Evolutionary conservation across 2,329 filamentous ascomycete species (phyloP).

Genomic region (Curvularia verruculosa): DNA sequence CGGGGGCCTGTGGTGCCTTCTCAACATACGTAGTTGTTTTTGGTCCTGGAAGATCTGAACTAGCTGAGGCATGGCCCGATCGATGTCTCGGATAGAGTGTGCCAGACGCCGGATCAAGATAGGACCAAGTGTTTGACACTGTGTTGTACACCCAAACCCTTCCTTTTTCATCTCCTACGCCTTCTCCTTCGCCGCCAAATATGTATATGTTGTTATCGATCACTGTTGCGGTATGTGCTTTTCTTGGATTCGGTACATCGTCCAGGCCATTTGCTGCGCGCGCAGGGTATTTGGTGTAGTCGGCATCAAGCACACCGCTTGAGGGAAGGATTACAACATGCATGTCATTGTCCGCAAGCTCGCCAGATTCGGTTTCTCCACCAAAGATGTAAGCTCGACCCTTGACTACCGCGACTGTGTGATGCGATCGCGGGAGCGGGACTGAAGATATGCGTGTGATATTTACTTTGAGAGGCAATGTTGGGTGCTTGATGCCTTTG

Average conservation of each 20-base stretch:
- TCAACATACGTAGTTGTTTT: slow-evolving; percentile 38
- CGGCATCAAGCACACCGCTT: slow-evolving; percentile 51
- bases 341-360: slow-evolving; percentile 58
- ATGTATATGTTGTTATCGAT: slow-evolving; percentile 55
- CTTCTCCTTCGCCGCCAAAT: slow-evolving; percentile 49
- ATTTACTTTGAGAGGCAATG: slow-evolving; percentile 59
- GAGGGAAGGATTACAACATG: slow-evolving; percentile 60
- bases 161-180: slow-evolving; percentile 44
- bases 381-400: slow-evolving; percentile 64
- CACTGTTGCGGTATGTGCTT: slow-evolving; percentile 51
- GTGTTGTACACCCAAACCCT: slow-evolving; percentile 55
- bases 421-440: slow-evolving; percentile 56
- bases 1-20: slow-evolving; percentile 49
- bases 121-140: slow-evolving; percentile 49
- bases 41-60: slow-evolving; percentile 50
- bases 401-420: slow-evolving; percentile 61
- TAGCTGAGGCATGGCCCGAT: slow-evolving; percentile 45
- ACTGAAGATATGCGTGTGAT: slow-evolving; percentile 56
- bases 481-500: slow-evolving; percentile 56
- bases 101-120: slow-evolving; percentile 44
- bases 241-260: slow-evolving; percentile 48
- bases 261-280: slow-evolving; percentile 36
- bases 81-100: slow-evolving; percentile 39
- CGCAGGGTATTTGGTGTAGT: slow-evolving; percentile 49
- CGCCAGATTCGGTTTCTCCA: slow-evolving; percentile 50